Percentiles rank a stretch among this genome's conserved stretches.
Evolutionary conservation across 2,329 filamentous ascomycete genomes (phyloP).

Genomic region (Fusarium acutatum): DNA sequence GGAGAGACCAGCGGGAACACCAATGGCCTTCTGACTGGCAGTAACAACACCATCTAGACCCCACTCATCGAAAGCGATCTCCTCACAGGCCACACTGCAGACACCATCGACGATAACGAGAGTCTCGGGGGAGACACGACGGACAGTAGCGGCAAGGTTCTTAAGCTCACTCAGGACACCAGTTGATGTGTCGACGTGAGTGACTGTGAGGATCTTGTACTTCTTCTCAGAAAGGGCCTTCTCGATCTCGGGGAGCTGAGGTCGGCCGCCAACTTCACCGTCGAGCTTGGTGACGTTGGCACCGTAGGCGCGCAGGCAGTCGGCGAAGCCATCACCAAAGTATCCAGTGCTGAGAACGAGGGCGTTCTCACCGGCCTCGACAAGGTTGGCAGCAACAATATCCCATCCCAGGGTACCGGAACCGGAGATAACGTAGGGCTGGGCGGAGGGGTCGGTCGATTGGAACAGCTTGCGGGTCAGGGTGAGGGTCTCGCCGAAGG

Average conservation of each 20-base stretch:
- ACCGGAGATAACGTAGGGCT: constrained; percentile 93
- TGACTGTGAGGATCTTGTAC: constrained; percentile 94
- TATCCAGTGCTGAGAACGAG: constrained; percentile 96
- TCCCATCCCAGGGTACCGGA: constrained; percentile 98
- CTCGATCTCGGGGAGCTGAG: constrained; percentile 88
- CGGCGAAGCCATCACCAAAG: constrained; percentile 93
- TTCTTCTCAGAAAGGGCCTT: constrained; percentile 87
- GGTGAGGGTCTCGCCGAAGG: constrained; percentile 88
- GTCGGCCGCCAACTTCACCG: constrained; percentile 86
- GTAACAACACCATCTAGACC: constrained; percentile 91
- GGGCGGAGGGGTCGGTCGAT: constrained; percentile 80
- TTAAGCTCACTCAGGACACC: constrained; percentile 94
- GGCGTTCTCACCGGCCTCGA: constrained; percentile 88
- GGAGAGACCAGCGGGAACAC: constrained; percentile 90
- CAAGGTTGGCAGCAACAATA: constrained; percentile 90
- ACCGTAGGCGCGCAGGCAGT: constrained; percentile 92
- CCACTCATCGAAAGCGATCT: constrained; percentile 97
- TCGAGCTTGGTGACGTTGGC: constrained; percentile 89
- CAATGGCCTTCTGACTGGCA: constrained; percentile 96
- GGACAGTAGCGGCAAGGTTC: constrained; percentile 82
- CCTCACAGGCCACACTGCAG: constrained; percentile 95
- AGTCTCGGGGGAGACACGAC: constrained; percentile 87
- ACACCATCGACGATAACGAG: constrained; percentile 94
- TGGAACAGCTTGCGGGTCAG: constrained; percentile 95
- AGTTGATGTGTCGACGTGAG: constrained; percentile 97